Evolutionary conservation across 345 rosid species (phyloP), one percentile per base, ranked within the genome.

Genomic region (Lumnitzera littorea): DNA sequence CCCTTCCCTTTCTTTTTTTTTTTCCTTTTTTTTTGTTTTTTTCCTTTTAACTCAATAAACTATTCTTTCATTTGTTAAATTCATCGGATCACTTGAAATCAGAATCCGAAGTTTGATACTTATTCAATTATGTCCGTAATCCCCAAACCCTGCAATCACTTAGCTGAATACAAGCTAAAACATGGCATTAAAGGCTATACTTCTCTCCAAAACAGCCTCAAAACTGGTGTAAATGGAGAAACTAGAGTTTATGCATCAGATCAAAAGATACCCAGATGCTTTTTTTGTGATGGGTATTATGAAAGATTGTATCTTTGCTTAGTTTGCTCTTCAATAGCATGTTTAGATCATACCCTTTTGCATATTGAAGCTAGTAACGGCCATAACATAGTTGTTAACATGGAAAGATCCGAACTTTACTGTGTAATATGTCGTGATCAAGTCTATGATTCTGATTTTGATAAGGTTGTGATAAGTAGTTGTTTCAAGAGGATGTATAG

Each of bases 381-480:
- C 2, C 87, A 91, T 63, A 87, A 83, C 64, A 76, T 89, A 62
- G 84, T 84, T 24, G 75, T 89, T 55, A 95, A 91, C 72, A 67
- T 87, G 31, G 89, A 87, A 61, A 89, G 96, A 61, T 82, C 96
- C 2, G 98, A 91, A 81, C 95, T 91, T 63, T 87, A 82, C 73
- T 91, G 98, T 67, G 80, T 72, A 59, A 72, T 78, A 47, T 92
- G 98, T 64, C 46, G 71, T 58, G 96, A 92, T 77, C 96, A 87
- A 75, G 85, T 91, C 62, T 92, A 92, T 64, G 96, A 87, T 71
- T 82, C 83, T 53, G 94, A 87, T 58, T 87, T 92, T 72, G 98
- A 92, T 61, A 74, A 75, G 60, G 68, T 74, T 43, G 85, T 92
- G 46, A 80, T 87, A 57, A 72, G 78, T 13, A 83, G 76, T 27